Percentiles rank a stretch among this genome's conserved stretches.
phyloP scores from a whole-genome alignment of 257 asterid genomes.

The Gentiana macrophylla region DNA sequence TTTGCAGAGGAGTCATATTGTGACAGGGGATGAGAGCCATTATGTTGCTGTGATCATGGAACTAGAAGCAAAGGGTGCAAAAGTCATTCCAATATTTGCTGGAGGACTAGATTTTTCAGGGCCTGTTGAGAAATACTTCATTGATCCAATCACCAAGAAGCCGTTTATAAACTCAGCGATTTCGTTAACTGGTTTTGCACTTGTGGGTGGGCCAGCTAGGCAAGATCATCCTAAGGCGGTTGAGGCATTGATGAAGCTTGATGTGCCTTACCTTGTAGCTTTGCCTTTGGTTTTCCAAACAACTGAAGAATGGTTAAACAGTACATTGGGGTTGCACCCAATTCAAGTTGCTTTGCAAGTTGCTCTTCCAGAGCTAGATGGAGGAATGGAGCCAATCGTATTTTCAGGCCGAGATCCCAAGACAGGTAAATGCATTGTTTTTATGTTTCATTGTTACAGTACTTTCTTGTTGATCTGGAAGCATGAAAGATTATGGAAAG shows the following conservation, averaged over 20 bases:
- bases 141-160: slow-evolving; percentile 70
- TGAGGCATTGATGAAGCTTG: slow-evolving; percentile 84
- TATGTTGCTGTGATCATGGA: slow-evolving; percentile 99
- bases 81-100: slow-evolving; percentile 84
- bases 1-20: slow-evolving; percentile 86
- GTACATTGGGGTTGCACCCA: slow-evolving; percentile 89
- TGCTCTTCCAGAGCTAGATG: slow-evolving; percentile 95
- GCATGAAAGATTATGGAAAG: too few species aligned
- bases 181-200: slow-evolving; percentile 90
- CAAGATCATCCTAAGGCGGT: slow-evolving; percentile 93
- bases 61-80: slow-evolving; percentile 92
- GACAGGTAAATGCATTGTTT: slow-evolving; percentile 49
- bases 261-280: slow-evolving; percentile 88
- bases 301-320: slow-evolving; percentile 94
- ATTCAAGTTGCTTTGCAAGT: slow-evolving; percentile 96
- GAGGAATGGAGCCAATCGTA: slow-evolving; percentile 96
- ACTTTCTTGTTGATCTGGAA: too few species aligned
- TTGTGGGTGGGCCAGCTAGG: slow-evolving; percentile 96
- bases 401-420: slow-evolving; percentile 91
- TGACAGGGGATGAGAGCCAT: slow-evolving; percentile 94
- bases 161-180: slow-evolving; percentile 72
- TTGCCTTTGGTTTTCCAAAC: slow-evolving; percentile 96
- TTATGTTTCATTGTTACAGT: neutral
- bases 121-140: slow-evolving; percentile 71
- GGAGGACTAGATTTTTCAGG: slow-evolving; percentile 95